Evolutionary conservation across 352 stramenopile genomes (phyloP), one percentile per base, ranked within the genome.

Genomic region (Labyrinthula sp.): DNA sequence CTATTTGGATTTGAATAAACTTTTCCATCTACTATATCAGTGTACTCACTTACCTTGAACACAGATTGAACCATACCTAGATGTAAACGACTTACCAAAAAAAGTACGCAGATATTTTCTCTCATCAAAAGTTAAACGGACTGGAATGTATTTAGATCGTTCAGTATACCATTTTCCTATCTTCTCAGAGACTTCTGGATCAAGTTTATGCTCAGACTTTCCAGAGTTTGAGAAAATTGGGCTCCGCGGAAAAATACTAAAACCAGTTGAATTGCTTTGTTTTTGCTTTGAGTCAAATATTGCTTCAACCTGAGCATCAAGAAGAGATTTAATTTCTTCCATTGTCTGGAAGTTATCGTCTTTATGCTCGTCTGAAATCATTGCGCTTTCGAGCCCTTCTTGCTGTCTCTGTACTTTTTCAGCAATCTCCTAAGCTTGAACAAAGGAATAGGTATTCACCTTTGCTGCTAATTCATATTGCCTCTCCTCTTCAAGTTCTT

Each of bases 61-160:
- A 82, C 70, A 0, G 80, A 79, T 57, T 93, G 77, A n/a, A n/a
- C n/a, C n/a, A n/a, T n/a, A n/a, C n/a, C n/a, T n/a, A n/a, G n/a
- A n/a, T n/a, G n/a, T n/a, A n/a, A n/a, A n/a, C n/a, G n/a, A n/a
- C n/a, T n/a, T n/a, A n/a, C n/a, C n/a, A n/a, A n/a, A n/a, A 14
- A 95, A 67, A 17, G 80, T 71, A 25, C 80, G 74, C 50, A 95
- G 57, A 33, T 85, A 68, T 66, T 87, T 89, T 39, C 84, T 75
- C 60, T 94, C 82, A 40, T 88, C 75, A 52, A 91, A 87, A 24
- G 73, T 86, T 21, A 95, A 68, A 14, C 84, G 77, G 48, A 95
- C 59, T 14, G 84, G 84, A 45, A 94, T 93, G 63, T 77, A 94
- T 66, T 89, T 92, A 52, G 79, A 71, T 43, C 83, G 71, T 58